Percentiles rank a stretch among this genome's conserved stretches.
These are phyloP conservation scores for Fonsecaea pedrosoi DNA, from an alignment of 2,329 filamentous ascomycete genomes.

Conservation along the genomic window DNA sequence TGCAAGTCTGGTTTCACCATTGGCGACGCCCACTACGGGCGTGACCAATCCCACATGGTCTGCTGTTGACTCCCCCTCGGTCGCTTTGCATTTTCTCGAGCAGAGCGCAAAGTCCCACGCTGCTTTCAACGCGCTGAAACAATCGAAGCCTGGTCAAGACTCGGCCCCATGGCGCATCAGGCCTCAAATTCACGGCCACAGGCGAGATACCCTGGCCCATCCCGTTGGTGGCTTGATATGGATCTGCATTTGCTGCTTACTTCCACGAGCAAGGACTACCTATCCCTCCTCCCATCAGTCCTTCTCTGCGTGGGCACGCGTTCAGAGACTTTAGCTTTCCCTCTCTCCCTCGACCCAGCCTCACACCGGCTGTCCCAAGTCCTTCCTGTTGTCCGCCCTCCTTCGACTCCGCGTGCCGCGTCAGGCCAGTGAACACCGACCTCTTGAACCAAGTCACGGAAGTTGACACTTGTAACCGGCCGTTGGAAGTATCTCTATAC, in stretches of 20 bases:
- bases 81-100: slow-evolving; percentile 8
- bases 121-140: slow-evolving; percentile 23
- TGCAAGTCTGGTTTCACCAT: slow-evolving; percentile 32
- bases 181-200: slow-evolving; percentile 14
- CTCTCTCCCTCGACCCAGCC: background rate
- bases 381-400: background rate
- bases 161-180: slow-evolving; percentile 16
- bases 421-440: background rate
- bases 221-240: slow-evolving; percentile 19
- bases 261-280: background rate
- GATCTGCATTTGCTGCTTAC: slow-evolving; percentile 4
- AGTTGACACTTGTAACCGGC: background rate
- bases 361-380: background rate
- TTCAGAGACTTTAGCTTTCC: background rate
- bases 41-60: slow-evolving; percentile 22
- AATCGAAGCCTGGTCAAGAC: slow-evolving; percentile 10
- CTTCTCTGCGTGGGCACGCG: slow-evolving; percentile 1
- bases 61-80: background rate
- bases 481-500: background rate
- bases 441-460: background rate
- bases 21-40: slow-evolving; percentile 7
- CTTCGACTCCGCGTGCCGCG: background rate
- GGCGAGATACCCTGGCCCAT: slow-evolving; percentile 5
- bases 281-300: slow-evolving; percentile 5
- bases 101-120: slow-evolving; percentile 13